Evolutionary conservation across 2,329 filamentous ascomycete species (phyloP), one percentile per base, ranked within the genome.

Genomic region (Annulohypoxylon truncatum): DNA sequence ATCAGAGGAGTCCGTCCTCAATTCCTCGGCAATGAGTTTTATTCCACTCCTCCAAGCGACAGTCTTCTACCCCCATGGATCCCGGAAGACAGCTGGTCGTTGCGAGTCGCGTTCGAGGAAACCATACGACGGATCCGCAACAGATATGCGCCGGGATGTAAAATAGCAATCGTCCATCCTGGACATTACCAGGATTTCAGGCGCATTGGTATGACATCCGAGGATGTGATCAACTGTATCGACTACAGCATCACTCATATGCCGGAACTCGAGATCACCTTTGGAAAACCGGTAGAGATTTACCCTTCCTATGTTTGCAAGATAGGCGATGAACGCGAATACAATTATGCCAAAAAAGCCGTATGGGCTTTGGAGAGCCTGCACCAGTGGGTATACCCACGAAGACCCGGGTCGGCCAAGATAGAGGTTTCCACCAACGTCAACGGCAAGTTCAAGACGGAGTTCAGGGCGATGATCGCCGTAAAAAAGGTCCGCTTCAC

Each of bases 201-300:
- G 18, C 33, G 20, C 8, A 48, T 69, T 13, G 50, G 50, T 18
- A 20, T 61, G 15, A 20, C 56, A 18, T 59, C 64, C 24, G 51
- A 35, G 7, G 22, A 46, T 3, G 28, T 67, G 18, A 35, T 28
- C 15, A 5, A 26, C 8, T 22, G 35, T n/a, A 64, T 69, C 31
- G 29, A 57, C 8, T 15, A 53, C 31, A 62, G 64, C 64, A 42
- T n/a, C n/a, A n/a, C n/a, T n/a, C n/a, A n/a, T n/a, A n/a, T n/a
- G n/a, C n/a, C n/a, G n/a, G n/a, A n/a, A n/a, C n/a, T n/a, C n/a
- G n/a, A n/a, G n/a, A n/a, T n/a, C n/a, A n/a, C n/a, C 48, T 10
- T 24, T 18, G 12, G 20, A 40, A 4, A 52, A 4, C 29, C 29
- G 2, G 20, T 33, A 4, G n/a, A 24, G 1, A 24, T 9, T 3